These are phyloP conservation scores for Heliocybe sulcata DNA, from an alignment of 1,284 basidiomycete genomes.

Conservation along the genomic window DNA sequence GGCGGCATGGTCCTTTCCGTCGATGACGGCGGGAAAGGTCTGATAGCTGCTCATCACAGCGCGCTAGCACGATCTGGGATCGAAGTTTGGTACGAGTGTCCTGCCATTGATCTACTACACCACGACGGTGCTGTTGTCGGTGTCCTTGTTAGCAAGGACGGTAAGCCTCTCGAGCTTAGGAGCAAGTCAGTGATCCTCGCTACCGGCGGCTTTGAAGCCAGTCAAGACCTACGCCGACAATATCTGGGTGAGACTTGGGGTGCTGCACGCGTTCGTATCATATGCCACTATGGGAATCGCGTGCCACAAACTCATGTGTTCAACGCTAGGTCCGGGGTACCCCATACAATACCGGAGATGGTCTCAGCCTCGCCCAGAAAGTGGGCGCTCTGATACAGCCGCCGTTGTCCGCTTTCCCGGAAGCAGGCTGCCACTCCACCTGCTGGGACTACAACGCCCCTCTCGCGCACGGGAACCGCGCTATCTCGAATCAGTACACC, in stretches of 20 bases:
- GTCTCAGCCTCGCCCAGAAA: slow-evolving; percentile 40
- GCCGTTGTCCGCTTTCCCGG: slow-evolving; percentile 41
- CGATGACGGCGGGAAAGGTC: slow-evolving; percentile 57
- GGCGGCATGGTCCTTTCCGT: slow-evolving; percentile 57
- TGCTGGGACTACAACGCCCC: slow-evolving; percentile 64
- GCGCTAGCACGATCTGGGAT: slow-evolving; percentile 43
- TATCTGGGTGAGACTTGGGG: slow-evolving; percentile 51
- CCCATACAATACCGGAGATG: slow-evolving; percentile 62
- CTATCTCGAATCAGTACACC: slow-evolving; percentile 60
- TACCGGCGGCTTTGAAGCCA: slow-evolving; percentile 61
- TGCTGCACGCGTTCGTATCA: slow-evolving; percentile 38
- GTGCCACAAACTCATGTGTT: slow-evolving; percentile 1
- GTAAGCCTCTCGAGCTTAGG: slow-evolving; percentile 25
- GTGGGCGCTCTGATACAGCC: slow-evolving; percentile 40
- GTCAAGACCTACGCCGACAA: slow-evolving; percentile 36
- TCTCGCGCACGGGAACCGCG: slow-evolving; percentile 40
- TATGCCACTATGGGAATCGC: background rate
- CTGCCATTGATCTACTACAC: slow-evolving; percentile 34
- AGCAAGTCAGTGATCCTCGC: slow-evolving; percentile 47
- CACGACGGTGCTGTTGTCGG: slow-evolving; percentile 34
- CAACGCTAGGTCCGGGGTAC: slow-evolving; percentile 52
- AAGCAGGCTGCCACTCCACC: slow-evolving; percentile 54
- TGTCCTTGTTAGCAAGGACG: slow-evolving; percentile 32
- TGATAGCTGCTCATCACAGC: slow-evolving; percentile 49
- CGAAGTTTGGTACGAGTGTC: slow-evolving; percentile 47